Percentiles rank a stretch among this genome's conserved stretches.
phyloP scores from a whole-genome alignment of 2,329 filamentous ascomycete species.

The Rasamsonia emersonii region DNA sequence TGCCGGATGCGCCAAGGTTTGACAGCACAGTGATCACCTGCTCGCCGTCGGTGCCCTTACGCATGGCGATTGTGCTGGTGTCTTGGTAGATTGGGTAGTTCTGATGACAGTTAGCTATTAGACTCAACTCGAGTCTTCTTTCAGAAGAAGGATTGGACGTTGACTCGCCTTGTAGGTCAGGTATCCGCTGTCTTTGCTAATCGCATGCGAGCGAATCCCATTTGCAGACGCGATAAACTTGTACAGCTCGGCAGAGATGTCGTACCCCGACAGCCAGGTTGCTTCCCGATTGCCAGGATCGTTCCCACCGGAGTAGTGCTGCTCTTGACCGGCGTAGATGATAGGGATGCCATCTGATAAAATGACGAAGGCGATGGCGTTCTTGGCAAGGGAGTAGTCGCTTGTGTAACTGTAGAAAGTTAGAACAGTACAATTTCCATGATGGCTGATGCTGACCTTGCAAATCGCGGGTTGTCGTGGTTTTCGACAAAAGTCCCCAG shows the following conservation, averaged over 20 bases:
- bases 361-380: slow-evolving; percentile 53
- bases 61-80: slow-evolving; percentile 35
- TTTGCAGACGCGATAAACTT: slow-evolving; percentile 42
- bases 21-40: slow-evolving; percentile 36
- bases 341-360: slow-evolving; percentile 55
- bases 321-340: slow-evolving; percentile 60
- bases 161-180: slow-evolving; percentile 27
- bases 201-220: slow-evolving; percentile 39
- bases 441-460: slow-evolving; percentile 18
- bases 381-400: slow-evolving; percentile 45
- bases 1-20: slow-evolving; percentile 27
- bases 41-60: slow-evolving; percentile 32
- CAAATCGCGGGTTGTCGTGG: slow-evolving; percentile 52
- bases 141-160: not conserved
- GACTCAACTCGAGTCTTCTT: not conserved
- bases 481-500: slow-evolving; percentile 53
- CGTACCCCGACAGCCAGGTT: slow-evolving; percentile 47
- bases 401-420: slow-evolving; percentile 17
- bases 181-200: slow-evolving; percentile 31
- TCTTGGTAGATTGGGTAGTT: slow-evolving; percentile 38
- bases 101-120: slow-evolving; percentile 12
- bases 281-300: slow-evolving; percentile 49
- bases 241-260: slow-evolving; percentile 42
- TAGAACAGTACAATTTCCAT: not conserved
- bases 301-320: slow-evolving; percentile 48